Conservation (phyloP, 768 basidiomycete genomes). For the Rhizopogon roseolus region DNA sequence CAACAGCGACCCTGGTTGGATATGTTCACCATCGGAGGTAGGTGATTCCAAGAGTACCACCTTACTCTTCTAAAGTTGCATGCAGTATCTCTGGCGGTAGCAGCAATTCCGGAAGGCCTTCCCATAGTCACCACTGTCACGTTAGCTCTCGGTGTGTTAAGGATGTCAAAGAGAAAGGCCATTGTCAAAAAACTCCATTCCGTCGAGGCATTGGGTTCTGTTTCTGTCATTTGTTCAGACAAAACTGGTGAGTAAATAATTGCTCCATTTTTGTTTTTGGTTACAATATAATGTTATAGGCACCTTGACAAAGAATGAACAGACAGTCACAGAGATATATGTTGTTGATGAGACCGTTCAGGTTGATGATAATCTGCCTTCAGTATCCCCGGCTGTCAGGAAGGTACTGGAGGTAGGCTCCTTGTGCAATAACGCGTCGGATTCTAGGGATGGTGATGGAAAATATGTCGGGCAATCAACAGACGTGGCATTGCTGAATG, state of each 20-base stretch:
- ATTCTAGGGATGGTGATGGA: slow-evolving; percentile 61
- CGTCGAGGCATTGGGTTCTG: slow-evolving; percentile 89
- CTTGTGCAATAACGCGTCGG: slow-evolving; percentile 84
- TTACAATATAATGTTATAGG: slow-evolving; percentile 33
- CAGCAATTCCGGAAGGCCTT: slow-evolving; percentile 94
- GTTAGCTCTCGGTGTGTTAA: slow-evolving; percentile 86
- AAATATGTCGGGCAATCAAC: slow-evolving; percentile 83
- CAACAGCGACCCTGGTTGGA: slow-evolving; percentile 89
- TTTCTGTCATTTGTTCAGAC: slow-evolving; percentile 97
- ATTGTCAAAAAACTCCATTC: slow-evolving; percentile 97
- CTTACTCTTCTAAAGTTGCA: slow-evolving; percentile 10
- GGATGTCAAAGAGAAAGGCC: slow-evolving; percentile 93
- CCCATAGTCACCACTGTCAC: slow-evolving; percentile 98
- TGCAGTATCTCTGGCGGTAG: slow-evolving; percentile 93
- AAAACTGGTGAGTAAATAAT: slow-evolving; percentile 67
- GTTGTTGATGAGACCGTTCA: slow-evolving; percentile 76
- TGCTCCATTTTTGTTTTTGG: background rate
- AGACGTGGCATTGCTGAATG: slow-evolving; percentile 87
- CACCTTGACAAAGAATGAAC: slow-evolving; percentile 93
- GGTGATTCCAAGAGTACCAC: slow-evolving; percentile 14
- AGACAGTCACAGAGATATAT: slow-evolving; percentile 88
- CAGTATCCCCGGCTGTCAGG: slow-evolving; percentile 59
- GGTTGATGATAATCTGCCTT: slow-evolving; percentile 46
- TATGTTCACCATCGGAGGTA: slow-evolving; percentile 99
- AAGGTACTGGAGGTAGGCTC: slow-evolving; percentile 81